Evolutionary conservation across 768 basidiomycete genomes (phyloP).

Genomic region (Leccinum disarticulatum): DNA sequence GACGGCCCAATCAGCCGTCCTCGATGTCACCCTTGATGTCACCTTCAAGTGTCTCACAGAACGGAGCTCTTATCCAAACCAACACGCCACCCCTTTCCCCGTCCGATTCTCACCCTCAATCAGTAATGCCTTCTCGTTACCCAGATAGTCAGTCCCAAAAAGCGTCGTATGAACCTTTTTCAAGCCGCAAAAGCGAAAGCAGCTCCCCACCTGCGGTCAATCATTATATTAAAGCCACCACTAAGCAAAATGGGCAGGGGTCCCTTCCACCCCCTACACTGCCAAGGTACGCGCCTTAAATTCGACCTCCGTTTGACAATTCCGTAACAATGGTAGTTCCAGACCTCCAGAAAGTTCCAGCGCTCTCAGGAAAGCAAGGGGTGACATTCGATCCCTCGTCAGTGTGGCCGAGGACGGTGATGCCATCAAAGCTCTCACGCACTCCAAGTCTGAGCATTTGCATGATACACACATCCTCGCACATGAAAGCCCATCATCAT

Average conservation of each 20-base stretch:
- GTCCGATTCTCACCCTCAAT: background rate
- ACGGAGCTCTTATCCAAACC: background rate
- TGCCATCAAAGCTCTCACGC: slow-evolving; percentile 6
- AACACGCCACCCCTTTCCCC: background rate
- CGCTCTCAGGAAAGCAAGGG: background rate
- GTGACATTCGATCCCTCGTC: background rate
- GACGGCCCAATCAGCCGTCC: background rate
- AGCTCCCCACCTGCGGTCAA: slow-evolving; percentile 4
- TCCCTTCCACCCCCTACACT: background rate
- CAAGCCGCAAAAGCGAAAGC: background rate
- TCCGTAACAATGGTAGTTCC: background rate
- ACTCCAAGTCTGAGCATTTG: slow-evolving; percentile 8
- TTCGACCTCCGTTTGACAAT: slow-evolving; percentile 2
- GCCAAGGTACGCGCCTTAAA: slow-evolving; percentile 10
- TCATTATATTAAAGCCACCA: slow-evolving; percentile 10
- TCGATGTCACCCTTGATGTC: background rate
- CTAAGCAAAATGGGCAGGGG: background rate
- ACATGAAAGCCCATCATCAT: slow-evolving; percentile 5
- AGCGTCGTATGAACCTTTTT: background rate
- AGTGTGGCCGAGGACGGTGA: background rate
- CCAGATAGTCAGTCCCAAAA: background rate
- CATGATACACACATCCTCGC: background rate
- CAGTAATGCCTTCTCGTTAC: background rate
- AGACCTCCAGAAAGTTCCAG: background rate
- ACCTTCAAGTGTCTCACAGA: background rate